Base-by-base conservation (phyloP, 331 rosid genomes). In the Quercus phellos region DNA sequence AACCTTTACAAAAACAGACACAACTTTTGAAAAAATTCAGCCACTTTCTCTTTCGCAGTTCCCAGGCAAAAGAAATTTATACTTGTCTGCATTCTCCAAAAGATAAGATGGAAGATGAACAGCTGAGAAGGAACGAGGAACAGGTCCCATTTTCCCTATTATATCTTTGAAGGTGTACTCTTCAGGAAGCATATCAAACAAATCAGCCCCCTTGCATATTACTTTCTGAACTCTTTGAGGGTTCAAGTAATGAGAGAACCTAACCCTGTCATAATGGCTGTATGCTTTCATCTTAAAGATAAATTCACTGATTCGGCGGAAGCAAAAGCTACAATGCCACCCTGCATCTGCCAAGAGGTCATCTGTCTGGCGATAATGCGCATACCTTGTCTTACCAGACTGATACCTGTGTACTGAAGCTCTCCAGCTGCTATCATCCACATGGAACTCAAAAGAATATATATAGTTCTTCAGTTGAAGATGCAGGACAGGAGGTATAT, bases 321-420 rank as follows among this genome's bases (percentile, higher is more conserved):
- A 94, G 89, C 98, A 94, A 73, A 94, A 94, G 92, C 99, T 94
- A 79, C 99, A 95, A 80, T 95, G 98, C 99, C 99, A 95, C 10
- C 99, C 99, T 51, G 98, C 78, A 83, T 93, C 99, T 0, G 97
- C 99, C 81, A 95, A 81, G 66, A 95, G 77, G 76, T 79, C 87
- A 61, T 95, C 97, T 13, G 99, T 85, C 76, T 92, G 99, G 35
- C 97, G 90, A 70, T 85, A 94, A 83, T 94, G 99, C 0, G 93
- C 98, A 79, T 94, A 94, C 81, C 85, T 86, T 54, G 99, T 94
- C 85, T 84, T 87, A 1, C 91, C 91, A 4, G 74, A 55, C 74
- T 84, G 83, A 75, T 94, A 94, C 75, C 94, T 82, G 79, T 94
- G 99, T 51, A 92, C 85, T 27, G 98, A 90, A 73, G 97, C 96